These are phyloP conservation scores for Populus ilicifolia DNA, from an alignment of 345 rosid species.

Conservation along the genomic window DNA sequence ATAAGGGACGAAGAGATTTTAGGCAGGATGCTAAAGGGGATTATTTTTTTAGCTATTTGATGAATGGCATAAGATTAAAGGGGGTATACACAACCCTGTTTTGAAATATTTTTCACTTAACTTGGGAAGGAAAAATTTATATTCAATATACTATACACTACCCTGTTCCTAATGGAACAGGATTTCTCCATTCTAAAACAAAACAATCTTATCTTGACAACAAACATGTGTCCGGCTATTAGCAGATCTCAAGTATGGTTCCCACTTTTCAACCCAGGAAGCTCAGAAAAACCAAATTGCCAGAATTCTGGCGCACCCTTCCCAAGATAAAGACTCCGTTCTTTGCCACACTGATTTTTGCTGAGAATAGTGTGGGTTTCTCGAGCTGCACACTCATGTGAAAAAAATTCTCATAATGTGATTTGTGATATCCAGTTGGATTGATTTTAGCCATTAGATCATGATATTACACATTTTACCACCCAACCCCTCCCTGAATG, in stretches of 20 bases:
- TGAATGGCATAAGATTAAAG: too few relatives aligned
- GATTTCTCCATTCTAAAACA: background rate
- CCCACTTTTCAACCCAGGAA: background rate
- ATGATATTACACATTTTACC: background rate
- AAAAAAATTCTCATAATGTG: background rate
- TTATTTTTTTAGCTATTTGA: background rate
- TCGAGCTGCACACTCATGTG: background rate
- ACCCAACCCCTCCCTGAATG: background rate
- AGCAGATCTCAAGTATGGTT: background rate
- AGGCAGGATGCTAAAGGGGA: background rate
- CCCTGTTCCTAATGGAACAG: background rate
- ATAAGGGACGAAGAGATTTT: background rate
- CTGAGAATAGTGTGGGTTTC: background rate
- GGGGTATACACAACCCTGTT: too few relatives aligned
- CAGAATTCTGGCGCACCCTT: background rate
- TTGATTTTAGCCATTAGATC: background rate
- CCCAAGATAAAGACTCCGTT: background rate
- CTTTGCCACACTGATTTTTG: background rate
- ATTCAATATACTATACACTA: background rate
- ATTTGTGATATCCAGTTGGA: background rate
- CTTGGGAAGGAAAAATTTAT: background rate
- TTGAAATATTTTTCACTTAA: background rate
- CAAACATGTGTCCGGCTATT: background rate
- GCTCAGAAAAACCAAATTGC: background rate
- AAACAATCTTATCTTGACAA: background rate